Conservation (phyloP, 208 protist genomes). For the Entamoeba moshkovskii region DNA sequence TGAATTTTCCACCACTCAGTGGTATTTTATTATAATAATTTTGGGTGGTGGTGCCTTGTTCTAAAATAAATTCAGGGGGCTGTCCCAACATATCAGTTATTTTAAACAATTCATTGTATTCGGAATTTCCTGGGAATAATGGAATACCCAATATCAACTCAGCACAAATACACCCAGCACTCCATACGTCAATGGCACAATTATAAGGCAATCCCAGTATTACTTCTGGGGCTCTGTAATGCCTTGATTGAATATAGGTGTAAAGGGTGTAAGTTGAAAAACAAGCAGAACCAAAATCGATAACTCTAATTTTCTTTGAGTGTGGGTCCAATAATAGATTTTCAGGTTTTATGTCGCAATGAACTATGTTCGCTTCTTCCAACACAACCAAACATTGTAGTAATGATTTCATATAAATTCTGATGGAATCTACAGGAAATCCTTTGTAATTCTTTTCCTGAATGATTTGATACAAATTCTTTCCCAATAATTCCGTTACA, state of each 20-base stretch:
- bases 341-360: constrained; percentile 56
- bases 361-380: constrained; percentile 28
- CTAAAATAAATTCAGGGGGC: background rate
- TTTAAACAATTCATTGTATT: background rate
- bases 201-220: constrained; percentile 74
- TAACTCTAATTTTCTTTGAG: background rate
- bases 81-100: background rate
- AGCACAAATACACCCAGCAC: constrained; percentile 84
- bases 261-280: constrained; percentile 58
- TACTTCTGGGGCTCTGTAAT: constrained; percentile 76
- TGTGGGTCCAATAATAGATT: constrained; percentile 50
- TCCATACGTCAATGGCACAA: constrained; percentile 90
- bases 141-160: constrained; percentile 64
- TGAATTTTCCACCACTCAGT: background rate
- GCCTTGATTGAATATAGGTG: constrained; percentile 74
- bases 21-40: background rate
- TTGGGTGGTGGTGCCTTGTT: background rate
- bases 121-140: constrained; percentile 64
- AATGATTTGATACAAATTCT: constrained; percentile 69
- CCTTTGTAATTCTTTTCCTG: constrained; percentile 54
- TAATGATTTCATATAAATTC: constrained; percentile 37
- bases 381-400: constrained; percentile 19
- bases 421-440: constrained; percentile 26
- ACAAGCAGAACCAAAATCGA: constrained; percentile 27
- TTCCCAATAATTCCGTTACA: constrained; percentile 54